Conservation (phyloP, 495 filamentous ascomycete genomes). For the Viridothelium virens region DNA sequence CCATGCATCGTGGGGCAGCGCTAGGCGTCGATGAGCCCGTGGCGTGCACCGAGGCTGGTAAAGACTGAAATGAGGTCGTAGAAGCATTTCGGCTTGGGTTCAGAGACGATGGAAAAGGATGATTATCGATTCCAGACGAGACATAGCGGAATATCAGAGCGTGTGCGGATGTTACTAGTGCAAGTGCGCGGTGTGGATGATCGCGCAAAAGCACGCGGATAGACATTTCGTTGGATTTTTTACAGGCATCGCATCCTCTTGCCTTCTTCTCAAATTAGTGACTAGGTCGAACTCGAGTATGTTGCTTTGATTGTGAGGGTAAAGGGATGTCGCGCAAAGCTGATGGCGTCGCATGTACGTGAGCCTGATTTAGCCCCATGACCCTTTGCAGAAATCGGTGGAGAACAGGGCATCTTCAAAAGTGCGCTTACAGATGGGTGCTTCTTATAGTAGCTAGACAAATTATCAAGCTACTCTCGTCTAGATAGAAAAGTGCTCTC, state of each 20-base stretch:
- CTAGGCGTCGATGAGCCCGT: constrained; percentile 27
- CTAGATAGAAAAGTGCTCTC: too few relatives aligned
- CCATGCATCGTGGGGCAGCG: constrained; percentile 61
- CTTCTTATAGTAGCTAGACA: too few relatives aligned
- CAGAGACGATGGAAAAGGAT: constrained; percentile 23
- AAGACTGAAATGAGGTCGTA: constrained; percentile 37
- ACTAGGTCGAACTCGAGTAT: background rate
- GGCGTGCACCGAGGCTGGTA: constrained; percentile 18
- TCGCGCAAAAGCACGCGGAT: constrained; percentile 51
- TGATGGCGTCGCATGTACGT: background rate
- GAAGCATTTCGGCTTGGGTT: constrained; percentile 41
- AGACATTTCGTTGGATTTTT: background rate
- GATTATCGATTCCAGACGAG: constrained; percentile 43
- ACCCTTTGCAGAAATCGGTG: background rate
- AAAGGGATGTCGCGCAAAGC: background rate
- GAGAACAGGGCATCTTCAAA: background rate
- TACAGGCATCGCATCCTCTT: background rate
- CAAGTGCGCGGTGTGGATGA: constrained; percentile 76
- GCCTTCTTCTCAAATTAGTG: background rate
- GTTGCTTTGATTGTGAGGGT: background rate
- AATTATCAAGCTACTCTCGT: too few relatives aligned
- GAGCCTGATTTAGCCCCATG: background rate
- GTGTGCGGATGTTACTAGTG: constrained; percentile 67
- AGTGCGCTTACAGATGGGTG: background rate
- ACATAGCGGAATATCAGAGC: constrained; percentile 76